Conservation (phyloP, 2,329 filamentous ascomycete genomes). For the Beauveria australis region DNA sequence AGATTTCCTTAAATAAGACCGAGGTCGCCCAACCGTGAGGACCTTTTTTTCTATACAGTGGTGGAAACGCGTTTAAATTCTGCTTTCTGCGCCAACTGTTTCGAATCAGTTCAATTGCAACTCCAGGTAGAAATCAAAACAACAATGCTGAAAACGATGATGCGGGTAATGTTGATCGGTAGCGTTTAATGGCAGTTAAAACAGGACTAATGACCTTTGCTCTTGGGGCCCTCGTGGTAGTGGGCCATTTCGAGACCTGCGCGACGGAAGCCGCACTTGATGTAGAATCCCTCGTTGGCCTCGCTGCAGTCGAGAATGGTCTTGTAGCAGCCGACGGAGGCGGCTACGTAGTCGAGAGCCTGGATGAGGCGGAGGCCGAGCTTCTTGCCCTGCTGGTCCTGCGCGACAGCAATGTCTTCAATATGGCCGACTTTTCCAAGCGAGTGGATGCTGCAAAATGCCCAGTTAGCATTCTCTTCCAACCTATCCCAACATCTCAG, state of each 20-base stretch:
- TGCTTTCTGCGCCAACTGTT: slow-evolving; percentile 3
- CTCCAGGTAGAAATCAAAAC: neutral
- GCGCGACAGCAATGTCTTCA: slow-evolving; percentile 92
- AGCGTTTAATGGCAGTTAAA: neutral
- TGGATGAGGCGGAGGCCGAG: slow-evolving; percentile 88
- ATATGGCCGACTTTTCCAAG: slow-evolving; percentile 86
- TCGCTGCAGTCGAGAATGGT: slow-evolving; percentile 95
- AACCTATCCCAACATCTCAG: slow-evolving; percentile 12
- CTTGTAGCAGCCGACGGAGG: slow-evolving; percentile 92
- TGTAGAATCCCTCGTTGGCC: slow-evolving; percentile 92
- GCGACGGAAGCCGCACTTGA: slow-evolving; percentile 92
- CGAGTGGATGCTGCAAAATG: slow-evolving; percentile 57
- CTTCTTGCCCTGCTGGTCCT: slow-evolving; percentile 96
- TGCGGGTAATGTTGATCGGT: neutral
- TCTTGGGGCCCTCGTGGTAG: slow-evolving; percentile 64
- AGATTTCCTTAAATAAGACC: neutral
- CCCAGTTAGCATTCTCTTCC: neutral
- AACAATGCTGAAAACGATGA: neutral
- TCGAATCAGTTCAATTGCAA: slow-evolving; percentile 1
- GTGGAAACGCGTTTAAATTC: neutral
- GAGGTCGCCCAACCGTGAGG: neutral
- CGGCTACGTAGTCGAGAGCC: slow-evolving; percentile 80
- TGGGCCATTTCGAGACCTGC: slow-evolving; percentile 95
- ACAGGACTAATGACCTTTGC: slow-evolving; percentile 24
- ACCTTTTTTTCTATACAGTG: neutral